Percentiles rank a stretch among this genome's conserved stretches.
phyloP scores from a whole-genome alignment of 2,329 filamentous ascomycete genomes.

The Cladophialophora yegresii region DNA sequence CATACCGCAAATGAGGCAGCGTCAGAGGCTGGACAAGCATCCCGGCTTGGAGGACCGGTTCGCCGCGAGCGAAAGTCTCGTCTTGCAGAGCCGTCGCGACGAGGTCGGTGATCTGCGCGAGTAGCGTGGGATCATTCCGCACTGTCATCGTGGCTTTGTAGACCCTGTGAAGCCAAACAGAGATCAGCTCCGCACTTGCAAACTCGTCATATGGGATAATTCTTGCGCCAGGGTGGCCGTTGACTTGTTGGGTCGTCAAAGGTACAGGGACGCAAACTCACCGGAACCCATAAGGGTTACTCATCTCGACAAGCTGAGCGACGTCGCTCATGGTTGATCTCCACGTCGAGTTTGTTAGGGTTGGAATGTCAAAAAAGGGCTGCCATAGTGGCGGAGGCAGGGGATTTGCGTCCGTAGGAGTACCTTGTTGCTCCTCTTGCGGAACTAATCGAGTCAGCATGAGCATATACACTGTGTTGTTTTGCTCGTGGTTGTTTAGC shows the following conservation, averaged over 20 bases:
- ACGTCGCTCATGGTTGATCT: not conserved
- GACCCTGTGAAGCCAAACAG: not conserved
- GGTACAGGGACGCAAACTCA: not conserved
- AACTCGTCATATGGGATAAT: not conserved
- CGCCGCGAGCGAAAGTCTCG: not conserved
- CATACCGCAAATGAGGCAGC: constrained; percentile 3
- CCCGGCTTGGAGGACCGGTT: not conserved
- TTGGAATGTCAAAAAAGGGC: not conserved
- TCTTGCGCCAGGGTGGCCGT: not conserved
- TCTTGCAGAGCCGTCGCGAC: not conserved
- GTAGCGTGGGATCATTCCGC: not conserved
- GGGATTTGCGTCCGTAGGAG: not conserved
- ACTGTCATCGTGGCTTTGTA: constrained; percentile 1
- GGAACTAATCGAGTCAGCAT: not conserved
- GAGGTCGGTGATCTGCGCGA: not conserved
- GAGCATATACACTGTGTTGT: constrained; percentile 1
- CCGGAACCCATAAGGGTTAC: constrained; percentile 3
- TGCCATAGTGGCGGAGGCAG: not conserved
- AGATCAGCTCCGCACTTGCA: not conserved
- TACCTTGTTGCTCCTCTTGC: not conserved
- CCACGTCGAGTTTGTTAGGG: not conserved
- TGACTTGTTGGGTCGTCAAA: not conserved
- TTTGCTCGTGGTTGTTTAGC: not conserved
- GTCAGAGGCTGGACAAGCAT: constrained; percentile 10
- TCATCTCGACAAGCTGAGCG: not conserved